Base-by-base conservation (phyloP, 2,329 filamentous ascomycete species). In the Alternaria sp. region DNA sequence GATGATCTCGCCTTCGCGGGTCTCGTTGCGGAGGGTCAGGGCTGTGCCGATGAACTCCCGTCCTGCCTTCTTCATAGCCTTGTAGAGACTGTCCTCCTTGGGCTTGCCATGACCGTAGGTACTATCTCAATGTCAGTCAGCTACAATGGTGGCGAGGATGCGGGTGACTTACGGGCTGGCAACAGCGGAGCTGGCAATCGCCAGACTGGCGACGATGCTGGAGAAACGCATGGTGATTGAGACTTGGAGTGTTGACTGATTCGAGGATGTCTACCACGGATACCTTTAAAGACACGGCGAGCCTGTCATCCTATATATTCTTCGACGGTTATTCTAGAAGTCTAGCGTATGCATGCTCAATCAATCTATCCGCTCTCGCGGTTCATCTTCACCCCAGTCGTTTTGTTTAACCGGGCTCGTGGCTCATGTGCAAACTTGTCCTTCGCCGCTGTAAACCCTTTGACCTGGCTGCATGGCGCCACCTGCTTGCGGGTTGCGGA, bases 21-120 rank as follows among this genome's bases (percentile, higher is more conserved):
- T 55, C 59, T 74, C 71, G 28, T 76, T 62, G 15, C 71, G 71
- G 30, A 76, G 62, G 3, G 73, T 76, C 17, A 75, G 49, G 13
- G 74, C 72, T 4, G 73, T 74, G 13, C 74, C 74, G 13, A 74
- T 66, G 64, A 74, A 76, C 23, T 49, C 64, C 32, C 69, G 64
- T 40, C 70, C 69, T 25, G 69, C 67, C 47, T 69, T 64, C 40
- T 62, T 64, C 56, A 75, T 71, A 4, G 72, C 59, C 63, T 76
- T 72, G 64, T 72, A 73, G 5, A 76, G 64, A 25, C 70, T 75
- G 44, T 71, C 64, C 8, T 49, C 47, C 28, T 59, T 43, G 28
- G 21, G 49, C 54, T 63, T 62, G 11, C 47, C 59, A 46, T 65
- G 57, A 9, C 63, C 61, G 26, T 11, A 44, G 17, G 52, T 66